Conservation (phyloP, 2,329 filamentous ascomycete species). For the Cladosporium sp. region DNA sequence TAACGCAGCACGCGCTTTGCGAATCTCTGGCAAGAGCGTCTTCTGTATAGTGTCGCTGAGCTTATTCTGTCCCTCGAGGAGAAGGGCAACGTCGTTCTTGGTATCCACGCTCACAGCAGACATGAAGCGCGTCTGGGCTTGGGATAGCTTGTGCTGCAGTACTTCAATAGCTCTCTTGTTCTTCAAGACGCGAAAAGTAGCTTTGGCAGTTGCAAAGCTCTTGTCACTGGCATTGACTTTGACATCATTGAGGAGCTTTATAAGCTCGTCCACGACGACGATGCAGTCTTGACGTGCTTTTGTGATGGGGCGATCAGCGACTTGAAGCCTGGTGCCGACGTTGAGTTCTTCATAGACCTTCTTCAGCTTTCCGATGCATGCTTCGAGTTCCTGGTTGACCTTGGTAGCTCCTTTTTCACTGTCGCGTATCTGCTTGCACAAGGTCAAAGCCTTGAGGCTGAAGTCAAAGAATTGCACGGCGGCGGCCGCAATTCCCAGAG, state of each 20-base stretch:
- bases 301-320: no score
- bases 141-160: background rate
- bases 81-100: background rate
- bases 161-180: conserved; percentile 1
- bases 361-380: no score
- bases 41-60: background rate
- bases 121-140: background rate
- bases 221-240: background rate
- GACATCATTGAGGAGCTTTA: background rate
- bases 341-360: background rate
- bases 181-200: background rate
- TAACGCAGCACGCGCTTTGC: no score
- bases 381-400: background rate
- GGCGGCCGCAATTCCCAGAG: background rate
- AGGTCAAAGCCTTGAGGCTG: background rate
- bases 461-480: conserved; percentile 1
- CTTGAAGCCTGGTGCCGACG: background rate
- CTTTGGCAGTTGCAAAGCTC: background rate
- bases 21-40: background rate
- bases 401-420: background rate
- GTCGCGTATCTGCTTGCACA: conserved; percentile 12
- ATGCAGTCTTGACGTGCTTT: background rate
- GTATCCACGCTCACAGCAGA: background rate
- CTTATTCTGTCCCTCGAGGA: background rate
- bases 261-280: background rate